Percentiles rank a stretch among this genome's conserved stretches.
phyloP scores from a whole-genome alignment of 2,329 filamentous ascomycete species.

The Calonectria montana region DNA sequence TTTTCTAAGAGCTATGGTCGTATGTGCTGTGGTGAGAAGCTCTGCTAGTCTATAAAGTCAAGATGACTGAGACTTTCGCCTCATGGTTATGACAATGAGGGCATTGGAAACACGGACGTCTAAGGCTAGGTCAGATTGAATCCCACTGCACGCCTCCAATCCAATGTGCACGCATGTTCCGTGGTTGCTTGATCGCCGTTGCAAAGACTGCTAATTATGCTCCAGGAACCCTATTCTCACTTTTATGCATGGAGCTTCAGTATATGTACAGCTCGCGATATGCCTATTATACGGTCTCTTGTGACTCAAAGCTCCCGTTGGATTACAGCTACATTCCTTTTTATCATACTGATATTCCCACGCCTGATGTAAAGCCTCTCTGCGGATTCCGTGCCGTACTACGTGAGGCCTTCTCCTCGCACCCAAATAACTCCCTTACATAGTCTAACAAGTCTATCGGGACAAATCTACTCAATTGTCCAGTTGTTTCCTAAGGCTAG shows the following conservation, averaged over 20 bases:
- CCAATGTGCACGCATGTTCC: background rate
- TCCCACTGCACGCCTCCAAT: no score
- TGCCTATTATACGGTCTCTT: background rate
- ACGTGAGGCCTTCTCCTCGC: background rate
- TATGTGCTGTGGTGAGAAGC: no score
- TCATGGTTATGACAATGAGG: no score
- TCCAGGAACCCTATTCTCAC: background rate
- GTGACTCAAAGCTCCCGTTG: background rate
- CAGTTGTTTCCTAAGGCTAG: no score
- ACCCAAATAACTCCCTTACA: background rate
- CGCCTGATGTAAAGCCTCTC: background rate
- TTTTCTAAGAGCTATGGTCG: no score
- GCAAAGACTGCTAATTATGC: background rate
- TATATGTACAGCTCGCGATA: background rate
- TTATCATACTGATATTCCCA: background rate
- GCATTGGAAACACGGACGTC: no score
- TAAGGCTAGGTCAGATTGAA: no score
- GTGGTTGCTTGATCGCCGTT: background rate
- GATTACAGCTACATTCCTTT: background rate
- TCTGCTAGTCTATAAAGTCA: no score
- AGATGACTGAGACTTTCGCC: no score
- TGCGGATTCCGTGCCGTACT: background rate
- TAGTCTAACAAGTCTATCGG: no score
- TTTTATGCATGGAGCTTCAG: background rate
- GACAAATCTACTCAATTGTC: no score